A percentile compares a stretch with the other conserved stretches of the same genome.
These are phyloP conservation scores for Lipomyces anomalus DNA, from an alignment of 805 yeast species.

Conservation along the genomic window DNA sequence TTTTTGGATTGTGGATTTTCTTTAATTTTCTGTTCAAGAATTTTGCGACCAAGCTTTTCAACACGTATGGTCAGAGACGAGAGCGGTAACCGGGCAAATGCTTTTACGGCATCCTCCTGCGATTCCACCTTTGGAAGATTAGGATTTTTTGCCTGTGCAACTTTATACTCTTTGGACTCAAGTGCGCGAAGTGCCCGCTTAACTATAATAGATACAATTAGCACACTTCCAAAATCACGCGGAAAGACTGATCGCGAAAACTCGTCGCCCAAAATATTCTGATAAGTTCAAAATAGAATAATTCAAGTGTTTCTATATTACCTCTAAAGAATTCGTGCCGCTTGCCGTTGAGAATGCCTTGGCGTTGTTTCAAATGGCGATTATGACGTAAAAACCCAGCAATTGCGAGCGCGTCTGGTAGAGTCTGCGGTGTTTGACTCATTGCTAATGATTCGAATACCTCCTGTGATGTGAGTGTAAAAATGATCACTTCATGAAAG, in stretches of 20 bases:
- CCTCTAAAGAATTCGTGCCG: conserved; percentile 79
- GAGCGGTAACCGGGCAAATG: conserved; percentile 63
- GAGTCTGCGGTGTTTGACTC: too few species aligned
- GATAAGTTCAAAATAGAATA: too few species aligned
- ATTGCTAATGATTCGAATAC: too few species aligned
- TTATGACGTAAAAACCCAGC: conserved; percentile 68
- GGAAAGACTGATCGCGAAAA: too few species aligned
- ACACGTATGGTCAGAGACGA: conserved; percentile 72
- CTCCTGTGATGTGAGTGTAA: too few species aligned
- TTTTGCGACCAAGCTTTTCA: conserved; percentile 46
- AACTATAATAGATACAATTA: too few species aligned
- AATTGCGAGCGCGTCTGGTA: conserved; percentile 61
- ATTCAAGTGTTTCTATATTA: too few species aligned
- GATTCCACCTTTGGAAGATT: conserved; percentile 49
- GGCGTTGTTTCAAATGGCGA: conserved; percentile 66
- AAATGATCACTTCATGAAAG: too few species aligned
- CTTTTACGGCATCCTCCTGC: conserved; percentile 53
- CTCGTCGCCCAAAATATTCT: too few species aligned
- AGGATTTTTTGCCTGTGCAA: conserved; percentile 39
- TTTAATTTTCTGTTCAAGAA: conserved; percentile 36
- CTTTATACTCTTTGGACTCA: conserved; percentile 61
- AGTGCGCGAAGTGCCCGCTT: conserved; percentile 80
- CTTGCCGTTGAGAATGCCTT: conserved; percentile 66
- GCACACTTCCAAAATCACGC: too few species aligned
- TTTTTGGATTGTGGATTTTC: conserved; percentile 11